These are phyloP conservation scores for Iris macrosiphon DNA, from an alignment of 106 monocot genomes.

Conservation along the genomic window DNA sequence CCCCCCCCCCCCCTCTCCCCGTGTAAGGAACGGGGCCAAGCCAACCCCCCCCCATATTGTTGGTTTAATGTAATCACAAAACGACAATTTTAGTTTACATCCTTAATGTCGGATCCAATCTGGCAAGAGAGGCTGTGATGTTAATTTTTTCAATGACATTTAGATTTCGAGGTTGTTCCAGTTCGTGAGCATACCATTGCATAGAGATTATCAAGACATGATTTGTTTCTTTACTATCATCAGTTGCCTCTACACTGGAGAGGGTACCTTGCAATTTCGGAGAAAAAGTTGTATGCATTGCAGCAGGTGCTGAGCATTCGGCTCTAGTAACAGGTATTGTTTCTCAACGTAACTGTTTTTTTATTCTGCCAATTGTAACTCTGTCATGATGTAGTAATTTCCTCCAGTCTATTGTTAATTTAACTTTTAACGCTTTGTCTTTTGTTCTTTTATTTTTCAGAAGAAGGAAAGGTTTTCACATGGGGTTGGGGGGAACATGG, in stretches of 20 bases:
- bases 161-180: too few relatives aligned
- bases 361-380: background rate
- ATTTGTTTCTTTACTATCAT: background rate
- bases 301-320: conserved; percentile 87
- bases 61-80: too few relatives aligned
- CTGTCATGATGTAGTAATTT: background rate
- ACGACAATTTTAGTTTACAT: too few relatives aligned
- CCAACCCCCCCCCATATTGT: too few relatives aligned
- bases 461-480: conserved; percentile 52
- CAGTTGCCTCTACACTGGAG: conserved; percentile 5
- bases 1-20: too few relatives aligned
- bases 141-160: too few relatives aligned
- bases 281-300: conserved; percentile 44
- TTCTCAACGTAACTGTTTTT: background rate
- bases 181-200: too few relatives aligned
- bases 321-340: conserved; percentile 56
- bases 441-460: conserved; percentile 23
- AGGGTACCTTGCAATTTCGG: conserved; percentile 25
- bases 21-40: too few relatives aligned
- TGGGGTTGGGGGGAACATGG: conserved; percentile 99
- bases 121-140: too few relatives aligned
- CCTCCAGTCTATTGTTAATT: background rate
- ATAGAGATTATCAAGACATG: too few relatives aligned
- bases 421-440: background rate
- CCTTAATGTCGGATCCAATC: too few relatives aligned